phyloP scores from a whole-genome alignment of 345 rosid genomes.

The Geranium rotundifolium region DNA sequence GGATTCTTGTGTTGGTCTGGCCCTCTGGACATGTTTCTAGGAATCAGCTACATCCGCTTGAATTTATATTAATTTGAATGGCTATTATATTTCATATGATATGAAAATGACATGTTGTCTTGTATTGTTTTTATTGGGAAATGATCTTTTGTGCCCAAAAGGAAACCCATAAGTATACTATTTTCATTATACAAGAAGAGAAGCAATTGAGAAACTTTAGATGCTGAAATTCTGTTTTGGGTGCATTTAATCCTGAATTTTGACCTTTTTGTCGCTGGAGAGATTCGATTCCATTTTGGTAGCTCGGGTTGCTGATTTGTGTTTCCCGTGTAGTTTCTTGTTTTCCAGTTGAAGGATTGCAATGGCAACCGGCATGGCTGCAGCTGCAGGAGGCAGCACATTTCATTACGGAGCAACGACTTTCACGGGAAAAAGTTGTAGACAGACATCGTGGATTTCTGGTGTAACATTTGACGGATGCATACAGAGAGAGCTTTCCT shows the following conservation, averaged over 20 bases:
- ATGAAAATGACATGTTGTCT: background rate
- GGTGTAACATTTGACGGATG: constrained; percentile 28
- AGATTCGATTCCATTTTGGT: background rate
- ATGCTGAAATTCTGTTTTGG: background rate
- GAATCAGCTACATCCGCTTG: background rate
- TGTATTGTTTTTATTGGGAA: too few species aligned
- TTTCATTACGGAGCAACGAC: constrained; percentile 22
- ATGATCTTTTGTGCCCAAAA: background rate
- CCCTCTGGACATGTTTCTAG: background rate
- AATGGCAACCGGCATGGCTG: constrained; percentile 49
- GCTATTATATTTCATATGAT: background rate
- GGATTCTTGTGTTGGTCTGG: background rate
- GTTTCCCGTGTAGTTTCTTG: background rate
- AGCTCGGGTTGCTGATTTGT: background rate
- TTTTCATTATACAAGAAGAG: background rate
- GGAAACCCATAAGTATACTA: background rate
- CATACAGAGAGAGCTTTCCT: constrained; percentile 39
- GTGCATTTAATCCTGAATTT: background rate
- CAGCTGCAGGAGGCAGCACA: constrained; percentile 34
- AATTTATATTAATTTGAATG: background rate
- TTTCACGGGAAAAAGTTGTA: constrained; percentile 22
- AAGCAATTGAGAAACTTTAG: background rate
- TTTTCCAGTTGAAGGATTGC: constrained; percentile 19
- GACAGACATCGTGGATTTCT: constrained; percentile 29
- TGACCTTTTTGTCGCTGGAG: background rate